Evolutionary conservation across 2,329 filamentous ascomycete genomes (phyloP).

Genomic region (Aspergillus sp.): DNA sequence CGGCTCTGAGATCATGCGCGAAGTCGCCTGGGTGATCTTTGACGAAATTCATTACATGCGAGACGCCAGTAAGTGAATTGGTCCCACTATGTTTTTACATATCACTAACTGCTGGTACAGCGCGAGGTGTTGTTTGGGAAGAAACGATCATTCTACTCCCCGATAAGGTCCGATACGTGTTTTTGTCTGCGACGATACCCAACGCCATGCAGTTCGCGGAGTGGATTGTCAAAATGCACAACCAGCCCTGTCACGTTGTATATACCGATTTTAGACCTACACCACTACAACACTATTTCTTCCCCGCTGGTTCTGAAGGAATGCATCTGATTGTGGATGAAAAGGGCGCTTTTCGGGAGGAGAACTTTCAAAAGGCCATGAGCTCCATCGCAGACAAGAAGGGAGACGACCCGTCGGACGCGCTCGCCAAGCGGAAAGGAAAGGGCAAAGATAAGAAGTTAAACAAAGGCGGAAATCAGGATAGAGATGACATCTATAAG

Average conservation of each 20-base stretch:
- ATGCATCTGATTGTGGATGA: constrained; percentile 95
- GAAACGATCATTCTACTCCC: constrained; percentile 97
- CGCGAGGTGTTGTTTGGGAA: constrained; percentile 96
- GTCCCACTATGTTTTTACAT: neutral
- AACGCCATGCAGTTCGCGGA: constrained; percentile 99
- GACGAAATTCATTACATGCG: constrained; percentile 99
- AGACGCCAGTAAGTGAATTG: constrained; percentile 62
- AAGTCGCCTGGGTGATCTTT: constrained; percentile 97
- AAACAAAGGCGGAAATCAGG: constrained; percentile 77
- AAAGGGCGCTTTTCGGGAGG: constrained; percentile 91
- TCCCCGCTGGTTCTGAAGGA: constrained; percentile 86
- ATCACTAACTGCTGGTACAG: constrained; percentile 32
- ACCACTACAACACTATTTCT: constrained; percentile 96
- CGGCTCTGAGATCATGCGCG: constrained; percentile 98
- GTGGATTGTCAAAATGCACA: constrained; percentile 98
- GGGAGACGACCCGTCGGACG: constrained; percentile 77
- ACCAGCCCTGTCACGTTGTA: constrained; percentile 96
- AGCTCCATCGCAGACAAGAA: constrained; percentile 82
- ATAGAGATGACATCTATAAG: constrained; percentile 84
- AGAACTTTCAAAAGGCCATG: constrained; percentile 98
- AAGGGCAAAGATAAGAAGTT: constrained; percentile 89
- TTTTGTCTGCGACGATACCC: constrained; percentile 95
- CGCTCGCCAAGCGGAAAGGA: constrained; percentile 76
- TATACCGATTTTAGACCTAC: constrained; percentile 98
- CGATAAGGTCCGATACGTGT: constrained; percentile 98